Evolutionary conservation across 768 basidiomycete species (phyloP).

Genomic region (Gymnopilus junonius): DNA sequence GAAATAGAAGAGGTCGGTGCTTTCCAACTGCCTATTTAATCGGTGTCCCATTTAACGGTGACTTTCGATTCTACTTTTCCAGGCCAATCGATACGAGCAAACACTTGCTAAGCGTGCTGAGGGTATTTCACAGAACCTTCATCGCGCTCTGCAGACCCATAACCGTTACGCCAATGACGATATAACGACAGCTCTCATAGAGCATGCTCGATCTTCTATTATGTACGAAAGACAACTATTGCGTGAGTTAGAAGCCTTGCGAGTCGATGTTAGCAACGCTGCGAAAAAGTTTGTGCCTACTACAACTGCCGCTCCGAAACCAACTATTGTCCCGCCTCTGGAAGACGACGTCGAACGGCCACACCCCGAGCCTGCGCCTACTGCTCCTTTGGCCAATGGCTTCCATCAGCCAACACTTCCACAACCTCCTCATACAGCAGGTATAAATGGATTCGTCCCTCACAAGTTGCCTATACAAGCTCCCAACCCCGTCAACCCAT

Average conservation of each 20-base stretch:
- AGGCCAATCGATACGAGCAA: constrained; percentile 93
- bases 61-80: constrained; percentile 14
- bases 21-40: neutral
- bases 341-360: constrained; percentile 58
- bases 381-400: constrained; percentile 37
- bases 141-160: constrained; percentile 83
- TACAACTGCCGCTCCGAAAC: constrained; percentile 59
- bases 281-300: constrained; percentile 59
- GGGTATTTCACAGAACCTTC: constrained; percentile 93
- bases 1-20: constrained; percentile 85
- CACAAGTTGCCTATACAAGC: constrained; percentile 26
- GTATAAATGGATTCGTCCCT: constrained; percentile 30
- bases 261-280: constrained; percentile 73
- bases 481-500: constrained; percentile 16
- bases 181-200: constrained; percentile 85
- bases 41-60: constrained; percentile 6
- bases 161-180: constrained; percentile 90
- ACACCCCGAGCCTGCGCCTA: constrained; percentile 32
- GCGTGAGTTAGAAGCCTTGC: constrained; percentile 85
- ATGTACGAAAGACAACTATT: constrained; percentile 91
- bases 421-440: constrained; percentile 42
- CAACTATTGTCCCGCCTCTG: constrained; percentile 61
- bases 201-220: constrained; percentile 90
- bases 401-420: constrained; percentile 32
- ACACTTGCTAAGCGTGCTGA: constrained; percentile 83